Evolutionary conservation across 352 stramenopile species (phyloP), one percentile per base, ranked within the genome.

Genomic region (Phytophthora quininea): DNA sequence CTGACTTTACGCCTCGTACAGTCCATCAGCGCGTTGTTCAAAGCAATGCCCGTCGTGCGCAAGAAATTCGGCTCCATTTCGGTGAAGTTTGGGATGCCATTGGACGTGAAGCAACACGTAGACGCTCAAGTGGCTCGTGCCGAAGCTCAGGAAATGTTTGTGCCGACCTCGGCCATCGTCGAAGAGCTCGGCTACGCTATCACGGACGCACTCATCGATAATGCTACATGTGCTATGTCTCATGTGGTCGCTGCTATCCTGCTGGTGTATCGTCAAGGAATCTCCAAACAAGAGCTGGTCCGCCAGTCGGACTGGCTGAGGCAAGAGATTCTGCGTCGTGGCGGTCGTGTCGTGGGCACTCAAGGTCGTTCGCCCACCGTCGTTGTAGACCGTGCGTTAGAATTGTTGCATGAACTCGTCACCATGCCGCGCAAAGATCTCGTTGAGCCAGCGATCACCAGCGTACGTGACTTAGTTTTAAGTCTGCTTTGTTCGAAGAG

Each of bases 51-150:
- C 19, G 73, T 93, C 11, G 70, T 88, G 46, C 85, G 84, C 57
- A 88, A 92, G 52, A 90, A 93, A 59, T 95, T 93, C 59, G 88
- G 88, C 12, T 93, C 83, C 2, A 89, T 93, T 43, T 90, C 86
- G 5, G 83, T 95, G 24, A 82, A 92, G 32, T 93, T 93, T 62
- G 86, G 82, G 4, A 55, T 70, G 3, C 86, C 88, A 24, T 85
- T 95, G 56, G 84, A 90, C 53, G 54, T 95, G 7, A 80, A 82
- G 29, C 48, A 88, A 33, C 85, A 90, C 48, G 71, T 84, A 4
- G 67, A 71, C 29, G 33, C 67, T 31, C 59, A 48, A 29, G 31
- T 77, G 9, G 67, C 64, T 8, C 75, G 62, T 4, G 70, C 61
- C 4, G 49, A 76, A 56, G 40, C 71, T 14, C 70, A 79, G 4